Percentiles rank a stretch among this genome's conserved stretches.
Conservation (phyloP, 2,329 filamentous ascomycete species). For the Ophiostoma angusticollis region DNA sequence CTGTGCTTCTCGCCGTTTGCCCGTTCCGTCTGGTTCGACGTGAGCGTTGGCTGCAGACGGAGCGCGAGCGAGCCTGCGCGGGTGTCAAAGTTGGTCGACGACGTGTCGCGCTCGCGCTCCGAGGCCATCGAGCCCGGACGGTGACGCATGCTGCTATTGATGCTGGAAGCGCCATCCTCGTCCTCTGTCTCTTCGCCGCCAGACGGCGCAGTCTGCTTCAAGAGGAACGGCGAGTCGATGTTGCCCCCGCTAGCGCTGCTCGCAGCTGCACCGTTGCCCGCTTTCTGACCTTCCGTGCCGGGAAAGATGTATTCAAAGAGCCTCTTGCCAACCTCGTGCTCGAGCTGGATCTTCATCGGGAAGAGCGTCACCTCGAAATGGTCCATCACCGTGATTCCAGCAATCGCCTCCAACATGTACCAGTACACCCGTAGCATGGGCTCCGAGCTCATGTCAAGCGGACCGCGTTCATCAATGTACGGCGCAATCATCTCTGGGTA, state of each 20-base stretch:
- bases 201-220: constrained; percentile 31
- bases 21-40: constrained; percentile 32
- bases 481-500: constrained; percentile 95
- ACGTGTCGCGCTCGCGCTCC: constrained; percentile 29
- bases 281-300: constrained; percentile 49
- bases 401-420: constrained; percentile 97
- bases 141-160: constrained; percentile 15
- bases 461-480: constrained; percentile 55
- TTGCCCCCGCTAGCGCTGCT: background rate
- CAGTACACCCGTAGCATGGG: constrained; percentile 93
- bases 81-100: constrained; percentile 37
- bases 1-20: constrained; percentile 29
- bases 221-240: constrained; percentile 47
- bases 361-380: constrained; percentile 92
- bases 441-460: constrained; percentile 41
- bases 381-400: constrained; percentile 92
- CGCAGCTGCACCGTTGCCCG: constrained; percentile 2
- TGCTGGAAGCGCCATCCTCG: constrained; percentile 24
- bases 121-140: constrained; percentile 19
- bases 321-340: constrained; percentile 82
- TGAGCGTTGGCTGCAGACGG: constrained; percentile 71
- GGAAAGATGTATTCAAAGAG: constrained; percentile 98
- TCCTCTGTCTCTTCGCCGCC: constrained; percentile 26
- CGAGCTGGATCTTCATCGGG: constrained; percentile 85
- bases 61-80: constrained; percentile 66